phyloP scores from a whole-genome alignment of 768 basidiomycete genomes.

The Daedaleopsis sinensis region DNA sequence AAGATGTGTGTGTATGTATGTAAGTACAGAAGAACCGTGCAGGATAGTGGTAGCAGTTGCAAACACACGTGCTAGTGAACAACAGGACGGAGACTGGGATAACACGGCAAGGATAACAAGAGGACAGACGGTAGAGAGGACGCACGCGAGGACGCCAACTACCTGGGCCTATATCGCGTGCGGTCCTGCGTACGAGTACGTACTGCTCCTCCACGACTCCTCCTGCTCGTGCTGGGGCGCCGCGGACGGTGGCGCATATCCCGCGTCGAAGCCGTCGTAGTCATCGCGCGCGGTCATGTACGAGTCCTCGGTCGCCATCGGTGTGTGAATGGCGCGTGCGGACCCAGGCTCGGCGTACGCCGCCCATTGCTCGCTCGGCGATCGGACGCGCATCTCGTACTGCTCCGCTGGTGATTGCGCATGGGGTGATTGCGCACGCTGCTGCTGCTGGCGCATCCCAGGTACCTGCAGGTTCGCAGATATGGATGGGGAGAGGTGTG shows the following conservation, averaged over 20 bases:
- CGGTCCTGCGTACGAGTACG: slow-evolving; percentile 20
- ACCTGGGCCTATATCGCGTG: slow-evolving; percentile 16
- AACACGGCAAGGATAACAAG: background rate
- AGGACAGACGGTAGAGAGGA: background rate
- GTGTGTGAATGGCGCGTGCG: slow-evolving; percentile 8
- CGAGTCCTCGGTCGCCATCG: slow-evolving; percentile 22
- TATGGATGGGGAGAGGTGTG: slow-evolving; percentile 15
- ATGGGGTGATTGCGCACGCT: slow-evolving; percentile 29
- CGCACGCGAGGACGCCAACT: background rate
- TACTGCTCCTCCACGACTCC: slow-evolving; percentile 22
- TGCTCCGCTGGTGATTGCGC: slow-evolving; percentile 26
- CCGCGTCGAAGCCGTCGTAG: slow-evolving; percentile 1
- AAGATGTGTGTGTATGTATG: background rate
- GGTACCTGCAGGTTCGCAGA: slow-evolving; percentile 24
- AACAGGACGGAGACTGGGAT: background rate
- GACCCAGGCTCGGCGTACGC: slow-evolving; percentile 2
- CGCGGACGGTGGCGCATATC: background rate
- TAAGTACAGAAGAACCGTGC: slow-evolving; percentile 8
- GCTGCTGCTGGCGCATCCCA: slow-evolving; percentile 39
- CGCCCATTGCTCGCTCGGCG: slow-evolving; percentile 23
- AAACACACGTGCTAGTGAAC: slow-evolving; percentile 14
- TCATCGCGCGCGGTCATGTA: slow-evolving; percentile 16
- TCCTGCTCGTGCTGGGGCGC: slow-evolving; percentile 11
- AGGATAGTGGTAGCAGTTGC: slow-evolving; percentile 1
- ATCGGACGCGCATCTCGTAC: slow-evolving; percentile 44